Conservation (phyloP, 1,139 yeast genomes). For the Taphrina wiesneri region DNA sequence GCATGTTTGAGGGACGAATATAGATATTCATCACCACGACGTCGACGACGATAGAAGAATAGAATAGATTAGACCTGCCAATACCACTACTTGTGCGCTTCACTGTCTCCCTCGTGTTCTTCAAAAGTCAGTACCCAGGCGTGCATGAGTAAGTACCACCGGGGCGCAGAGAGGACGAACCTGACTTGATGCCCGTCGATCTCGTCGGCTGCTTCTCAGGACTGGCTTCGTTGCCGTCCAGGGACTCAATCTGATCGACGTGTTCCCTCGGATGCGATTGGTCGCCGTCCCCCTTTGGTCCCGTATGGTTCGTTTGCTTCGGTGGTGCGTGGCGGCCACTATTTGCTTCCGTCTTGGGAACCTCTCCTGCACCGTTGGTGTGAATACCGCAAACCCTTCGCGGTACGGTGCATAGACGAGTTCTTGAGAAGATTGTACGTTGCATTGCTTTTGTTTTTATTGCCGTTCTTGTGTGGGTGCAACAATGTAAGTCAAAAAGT, state of each 20-base stretch:
- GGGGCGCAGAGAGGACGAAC: not conserved
- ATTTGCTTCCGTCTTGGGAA: constrained; percentile 23
- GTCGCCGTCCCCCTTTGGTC: constrained; percentile 14
- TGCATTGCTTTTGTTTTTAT: too few relatives aligned
- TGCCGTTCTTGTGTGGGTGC: too few relatives aligned
- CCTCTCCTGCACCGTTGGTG: constrained; percentile 15
- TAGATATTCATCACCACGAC: too few relatives aligned
- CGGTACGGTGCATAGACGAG: not conserved
- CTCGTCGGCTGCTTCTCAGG: constrained; percentile 5
- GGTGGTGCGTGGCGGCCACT: not conserved
- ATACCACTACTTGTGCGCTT: constrained; percentile 3
- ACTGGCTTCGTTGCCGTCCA: not conserved
- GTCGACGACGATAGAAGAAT: not conserved
- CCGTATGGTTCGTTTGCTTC: not conserved
- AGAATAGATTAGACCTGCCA: not conserved
- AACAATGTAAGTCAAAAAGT: too few relatives aligned
- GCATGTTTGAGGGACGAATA: constrained; percentile 40
- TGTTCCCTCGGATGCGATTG: constrained; percentile 12
- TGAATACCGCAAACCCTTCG: not conserved
- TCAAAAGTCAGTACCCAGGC: too few relatives aligned
- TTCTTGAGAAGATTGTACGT: not conserved
- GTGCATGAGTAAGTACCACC: too few relatives aligned
- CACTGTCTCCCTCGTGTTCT: constrained; percentile 9
- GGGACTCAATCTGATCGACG: not conserved
- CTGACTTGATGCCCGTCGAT: constrained; percentile 19